Evolutionary conservation across 176 grass and related monocot genomes (phyloP).

Genomic region (Dactylis glomerata): DNA sequence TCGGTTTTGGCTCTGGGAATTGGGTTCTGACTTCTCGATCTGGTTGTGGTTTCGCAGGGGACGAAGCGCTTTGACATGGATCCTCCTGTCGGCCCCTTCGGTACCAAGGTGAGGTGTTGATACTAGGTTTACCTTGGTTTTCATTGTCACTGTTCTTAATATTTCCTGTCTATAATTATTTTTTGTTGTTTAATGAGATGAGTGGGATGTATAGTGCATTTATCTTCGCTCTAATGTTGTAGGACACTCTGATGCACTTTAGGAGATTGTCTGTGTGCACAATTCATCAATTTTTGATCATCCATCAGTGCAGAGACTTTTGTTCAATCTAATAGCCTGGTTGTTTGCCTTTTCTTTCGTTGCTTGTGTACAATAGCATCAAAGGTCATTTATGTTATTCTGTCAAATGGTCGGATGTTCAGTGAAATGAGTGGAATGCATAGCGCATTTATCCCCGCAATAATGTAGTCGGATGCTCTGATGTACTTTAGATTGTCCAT

Average conservation of each 20-base stretch:
- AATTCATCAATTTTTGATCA: neutral
- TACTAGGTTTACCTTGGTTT: neutral
- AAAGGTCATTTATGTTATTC: neutral
- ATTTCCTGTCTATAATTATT: neutral
- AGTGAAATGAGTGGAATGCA: neutral
- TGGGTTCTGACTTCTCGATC: conserved; percentile 41
- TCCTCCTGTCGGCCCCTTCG: conserved; percentile 67
- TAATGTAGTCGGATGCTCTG: neutral
- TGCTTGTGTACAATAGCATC: neutral
- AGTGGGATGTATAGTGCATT: neutral
- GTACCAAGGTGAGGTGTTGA: conserved; percentile 70
- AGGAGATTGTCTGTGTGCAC: neutral
- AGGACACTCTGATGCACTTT: neutral
- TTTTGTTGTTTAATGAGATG: neutral
- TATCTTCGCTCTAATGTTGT: neutral
- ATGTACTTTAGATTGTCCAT: neutral
- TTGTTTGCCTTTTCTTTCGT: neutral
- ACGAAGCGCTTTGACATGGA: conserved; percentile 92
- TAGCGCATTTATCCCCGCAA: neutral
- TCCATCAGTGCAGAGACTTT: neutral
- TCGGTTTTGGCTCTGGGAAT: neutral
- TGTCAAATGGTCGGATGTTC: neutral
- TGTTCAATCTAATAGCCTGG: no score
- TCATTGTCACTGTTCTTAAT: neutral
- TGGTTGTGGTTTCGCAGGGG: conserved; percentile 52